Evolutionary conservation across 2,329 filamentous ascomycete species (phyloP).

Genomic region (Aureobasidium sp.): DNA sequence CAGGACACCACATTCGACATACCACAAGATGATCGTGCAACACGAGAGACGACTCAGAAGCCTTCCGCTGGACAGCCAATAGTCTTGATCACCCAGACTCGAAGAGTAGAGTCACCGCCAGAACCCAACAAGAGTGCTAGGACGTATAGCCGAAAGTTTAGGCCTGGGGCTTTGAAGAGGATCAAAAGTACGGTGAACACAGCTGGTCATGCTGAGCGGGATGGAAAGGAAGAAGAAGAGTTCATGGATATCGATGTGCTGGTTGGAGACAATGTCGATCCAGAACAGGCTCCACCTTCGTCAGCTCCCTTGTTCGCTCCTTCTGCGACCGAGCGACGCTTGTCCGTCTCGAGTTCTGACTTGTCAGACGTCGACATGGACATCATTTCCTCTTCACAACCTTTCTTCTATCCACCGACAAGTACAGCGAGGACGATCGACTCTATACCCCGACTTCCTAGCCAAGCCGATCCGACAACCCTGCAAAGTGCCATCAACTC

Average conservation of each 20-base stretch:
- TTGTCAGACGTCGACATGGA: conserved; percentile 17
- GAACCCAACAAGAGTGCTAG: conserved; percentile 6
- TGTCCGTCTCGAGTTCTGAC: conserved; percentile 17
- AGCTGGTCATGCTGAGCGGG: background rate
- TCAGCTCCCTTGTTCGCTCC: conserved; percentile 28
- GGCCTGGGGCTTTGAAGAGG: background rate
- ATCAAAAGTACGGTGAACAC: background rate
- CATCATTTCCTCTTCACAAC: conserved; percentile 10
- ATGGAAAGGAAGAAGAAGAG: conserved; percentile 1
- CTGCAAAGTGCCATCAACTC: background rate
- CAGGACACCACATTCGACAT: conserved; percentile 7
- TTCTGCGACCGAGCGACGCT: conserved; percentile 23
- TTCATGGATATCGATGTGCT: conserved; percentile 16
- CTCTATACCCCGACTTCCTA: background rate
- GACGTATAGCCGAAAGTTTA: conserved; percentile 12
- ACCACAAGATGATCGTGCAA: background rate
- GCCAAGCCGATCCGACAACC: background rate
- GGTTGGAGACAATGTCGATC: background rate
- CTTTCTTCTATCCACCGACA: background rate
- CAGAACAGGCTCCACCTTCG: conserved; percentile 24
- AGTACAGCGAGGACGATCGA: conserved; percentile 16
- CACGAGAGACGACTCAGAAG: background rate
- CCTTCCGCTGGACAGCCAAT: conserved; percentile 14
- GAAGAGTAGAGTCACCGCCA: background rate
- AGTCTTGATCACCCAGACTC: conserved; percentile 14